Base-by-base conservation (phyloP, 805 yeast genomes). In the Candida qinlingensis region DNA sequence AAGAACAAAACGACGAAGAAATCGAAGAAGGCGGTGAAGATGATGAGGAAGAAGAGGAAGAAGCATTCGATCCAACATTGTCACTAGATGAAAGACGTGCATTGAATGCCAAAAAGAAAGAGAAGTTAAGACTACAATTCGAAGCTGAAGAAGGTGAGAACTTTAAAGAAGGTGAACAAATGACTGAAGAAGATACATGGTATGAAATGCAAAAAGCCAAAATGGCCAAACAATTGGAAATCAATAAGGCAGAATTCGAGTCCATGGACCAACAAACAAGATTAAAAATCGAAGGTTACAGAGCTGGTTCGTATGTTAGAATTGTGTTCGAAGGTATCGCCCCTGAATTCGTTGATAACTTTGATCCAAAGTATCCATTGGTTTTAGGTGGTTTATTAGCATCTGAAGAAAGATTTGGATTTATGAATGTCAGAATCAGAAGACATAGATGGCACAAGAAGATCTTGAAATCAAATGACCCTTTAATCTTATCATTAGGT, bases 361-460 rank as follows among this genome's bases (percentile, higher is more conserved):
- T 94, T 62, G 84, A 89, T 60, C 95, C 99, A 2, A 75, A 71
- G 39, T 90, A 72, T 61, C 98, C 99, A 10, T 74, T 94, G 30
- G 79, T 94, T 13, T 70, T 95, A 58, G 99, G 99, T 50, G 97
- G 98, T 3, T 71, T 94, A 49, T 72, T 92, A 51, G 81, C 94
- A 36, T 88, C 96, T 5, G 99, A 94, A 64, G 85, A 90, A 49
- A 77, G 96, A 62, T 92, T 91, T 64, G 99, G 99, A 6, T 85
- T 87, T 61, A 75, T 90, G 71, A 92, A 88, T 63, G 97, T 88
- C 42, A 81, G 98, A 71, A 81, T 94, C 52, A 90, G 97, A 80
- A 83, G 97, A 69, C 99, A 94, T 66, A 83, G 99, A 73, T 94
- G 99, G 99, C 97, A 94, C 70, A 92, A 90, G 64, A 90, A 90